Conservation (phyloP, 805 yeast genomes). For the Tetrapisispora arboricola region DNA sequence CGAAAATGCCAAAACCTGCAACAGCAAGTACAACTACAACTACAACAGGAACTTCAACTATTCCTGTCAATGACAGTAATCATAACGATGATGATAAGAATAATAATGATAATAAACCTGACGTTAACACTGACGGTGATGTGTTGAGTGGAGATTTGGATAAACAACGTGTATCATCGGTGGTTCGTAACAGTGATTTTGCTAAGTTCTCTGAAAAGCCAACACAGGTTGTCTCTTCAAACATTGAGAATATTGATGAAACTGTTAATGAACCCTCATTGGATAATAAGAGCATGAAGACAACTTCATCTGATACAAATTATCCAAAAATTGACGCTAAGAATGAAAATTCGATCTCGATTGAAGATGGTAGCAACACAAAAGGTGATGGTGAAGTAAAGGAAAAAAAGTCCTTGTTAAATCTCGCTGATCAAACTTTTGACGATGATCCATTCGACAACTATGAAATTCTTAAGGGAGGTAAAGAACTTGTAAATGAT, state of each 20-base stretch:
- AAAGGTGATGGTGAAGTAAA: neutral
- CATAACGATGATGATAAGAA: neutral
- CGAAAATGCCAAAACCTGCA: too few species aligned
- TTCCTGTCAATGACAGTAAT: constrained; percentile 5
- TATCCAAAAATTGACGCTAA: too few species aligned
- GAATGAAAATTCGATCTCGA: too few species aligned
- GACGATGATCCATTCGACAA: constrained; percentile 26
- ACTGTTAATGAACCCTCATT: neutral
- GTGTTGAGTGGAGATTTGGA: neutral
- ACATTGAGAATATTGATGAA: neutral
- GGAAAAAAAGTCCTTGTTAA: neutral
- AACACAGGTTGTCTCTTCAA: neutral
- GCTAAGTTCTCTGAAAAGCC: neutral
- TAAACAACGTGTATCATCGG: constrained; percentile 19
- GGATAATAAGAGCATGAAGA: too few species aligned
- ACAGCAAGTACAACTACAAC: too few species aligned
- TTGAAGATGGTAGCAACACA: too few species aligned
- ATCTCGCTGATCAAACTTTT: constrained; percentile 10
- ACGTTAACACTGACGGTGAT: neutral
- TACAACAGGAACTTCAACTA: too few species aligned
- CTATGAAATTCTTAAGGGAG: constrained; percentile 2
- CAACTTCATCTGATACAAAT: too few species aligned
- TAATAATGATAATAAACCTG: neutral
- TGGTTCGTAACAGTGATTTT: constrained; percentile 7
- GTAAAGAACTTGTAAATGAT: neutral